These are phyloP conservation scores for Nepenthes alata DNA, from an alignment of 179 eudicot species.

Conservation along the genomic window DNA sequence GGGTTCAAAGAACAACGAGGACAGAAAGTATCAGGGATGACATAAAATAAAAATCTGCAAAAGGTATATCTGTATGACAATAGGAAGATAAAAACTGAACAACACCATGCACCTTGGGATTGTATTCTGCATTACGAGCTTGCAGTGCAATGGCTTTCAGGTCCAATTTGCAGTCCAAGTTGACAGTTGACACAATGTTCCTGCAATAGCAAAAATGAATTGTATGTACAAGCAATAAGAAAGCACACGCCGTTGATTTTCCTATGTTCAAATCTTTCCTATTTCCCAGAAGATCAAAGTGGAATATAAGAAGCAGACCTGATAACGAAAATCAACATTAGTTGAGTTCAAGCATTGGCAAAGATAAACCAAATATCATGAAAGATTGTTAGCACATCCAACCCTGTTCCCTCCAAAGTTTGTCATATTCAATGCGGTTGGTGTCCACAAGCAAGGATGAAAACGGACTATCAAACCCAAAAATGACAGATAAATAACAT, in stretches of 20 bases:
- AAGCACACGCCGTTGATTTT: background rate
- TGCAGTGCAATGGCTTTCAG: slow-evolving; percentile 85
- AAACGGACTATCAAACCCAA: background rate
- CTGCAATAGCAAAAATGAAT: slow-evolving; percentile 17
- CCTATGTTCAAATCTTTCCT: no score
- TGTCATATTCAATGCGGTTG: no score
- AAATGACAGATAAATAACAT: background rate
- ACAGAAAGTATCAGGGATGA: background rate
- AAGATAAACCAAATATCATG: no score
- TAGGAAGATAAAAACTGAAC: background rate
- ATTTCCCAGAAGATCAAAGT: no score
- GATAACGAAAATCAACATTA: no score
- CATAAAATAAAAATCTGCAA: background rate
- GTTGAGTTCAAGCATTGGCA: no score
- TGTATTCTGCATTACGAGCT: slow-evolving; percentile 92
- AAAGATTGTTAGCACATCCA: no score
- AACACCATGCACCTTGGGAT: slow-evolving; percentile 49
- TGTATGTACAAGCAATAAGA: background rate
- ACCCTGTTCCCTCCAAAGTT: no score
- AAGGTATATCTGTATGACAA: background rate
- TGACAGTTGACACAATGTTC: slow-evolving; percentile 86
- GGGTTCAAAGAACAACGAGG: background rate
- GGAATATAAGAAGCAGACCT: no score
- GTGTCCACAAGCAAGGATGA: background rate
- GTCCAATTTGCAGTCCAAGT: slow-evolving; percentile 81